Evolutionary conservation across 2,329 filamentous ascomycete genomes (phyloP), one percentile per base, ranked within the genome.

Genomic region (Grosmannia serpens): DNA sequence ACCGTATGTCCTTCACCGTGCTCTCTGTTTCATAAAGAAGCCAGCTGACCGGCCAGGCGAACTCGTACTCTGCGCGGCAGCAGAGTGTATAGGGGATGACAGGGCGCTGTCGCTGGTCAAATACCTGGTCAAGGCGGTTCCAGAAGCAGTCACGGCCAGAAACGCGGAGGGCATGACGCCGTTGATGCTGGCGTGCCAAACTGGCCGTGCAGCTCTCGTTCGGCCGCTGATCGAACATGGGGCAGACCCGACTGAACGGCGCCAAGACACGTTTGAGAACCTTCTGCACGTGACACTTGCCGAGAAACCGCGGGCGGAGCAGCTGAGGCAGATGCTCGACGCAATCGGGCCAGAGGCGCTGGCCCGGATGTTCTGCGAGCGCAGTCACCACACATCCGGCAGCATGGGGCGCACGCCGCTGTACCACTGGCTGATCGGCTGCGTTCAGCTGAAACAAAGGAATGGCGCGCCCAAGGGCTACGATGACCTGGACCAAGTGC

Each of bases 201-300:
- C 81, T 3, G 77, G 80, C 13, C 77, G 79, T 24, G 64, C 77
- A 20, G 73, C 82, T 1, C 78, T 80, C 24, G 79, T 80, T 20
- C 80, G 82, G 65, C 73, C 82, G 0, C 76, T 95, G 41, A 76
- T 92, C 55, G 73, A 78, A 1, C 81, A 80, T 29, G 88, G 87
- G 3, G 87, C 88, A 2, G 83, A 94, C 66, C 85, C 89, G 66
- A 81, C 82, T 1, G 73, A 73, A 38, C 84, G 84, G 27, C 85
- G 89, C 66, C 71, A 71, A 11, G 11, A 5, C 4, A 57, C 31
- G 3, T 82, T 83, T 13, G 77, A 81, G 63, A 95, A 92, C 64
- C 72, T 92, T 20, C 62, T 92, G 1, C 89, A 95, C 66, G 73
- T 77, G 2, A 75, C 84, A 8, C 65, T 74, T 13, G 57, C 60